Conservation (phyloP, 331 rosid genomes). For the Phaseolus coccineus region DNA sequence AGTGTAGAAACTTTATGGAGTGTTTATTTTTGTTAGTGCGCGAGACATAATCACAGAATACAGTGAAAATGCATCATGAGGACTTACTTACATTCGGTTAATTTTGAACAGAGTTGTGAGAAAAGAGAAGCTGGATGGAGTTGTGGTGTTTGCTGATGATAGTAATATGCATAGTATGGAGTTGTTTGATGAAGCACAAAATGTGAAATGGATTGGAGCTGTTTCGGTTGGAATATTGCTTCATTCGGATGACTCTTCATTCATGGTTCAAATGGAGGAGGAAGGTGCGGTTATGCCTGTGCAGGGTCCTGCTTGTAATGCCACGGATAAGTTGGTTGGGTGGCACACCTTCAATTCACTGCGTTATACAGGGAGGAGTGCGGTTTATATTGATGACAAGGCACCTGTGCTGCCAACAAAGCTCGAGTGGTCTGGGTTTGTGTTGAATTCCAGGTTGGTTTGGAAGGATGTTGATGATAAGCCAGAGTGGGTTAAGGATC, state of each 20-base stretch:
- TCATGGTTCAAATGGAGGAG: constrained; percentile 50
- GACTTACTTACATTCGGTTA: constrained; percentile 27
- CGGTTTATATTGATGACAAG: constrained; percentile 79
- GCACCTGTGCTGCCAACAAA: constrained; percentile 85
- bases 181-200: constrained; percentile 88
- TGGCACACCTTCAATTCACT: constrained; percentile 94
- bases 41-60: constrained; percentile 9
- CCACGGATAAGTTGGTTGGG: constrained; percentile 79
- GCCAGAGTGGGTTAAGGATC: constrained; percentile 87
- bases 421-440: constrained; percentile 97
- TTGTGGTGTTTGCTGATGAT: constrained; percentile 95
- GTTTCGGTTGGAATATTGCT: constrained; percentile 91
- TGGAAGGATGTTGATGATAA: constrained; percentile 82
- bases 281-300: constrained; percentile 63
- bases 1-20: constrained; percentile 18
- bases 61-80: constrained; percentile 15
- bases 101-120: constrained; percentile 74
- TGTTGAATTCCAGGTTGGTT: constrained; percentile 84
- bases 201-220: constrained; percentile 91
- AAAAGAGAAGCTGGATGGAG: constrained; percentile 85
- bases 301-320: constrained; percentile 98
- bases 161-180: constrained; percentile 99
- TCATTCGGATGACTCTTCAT: constrained; percentile 63
- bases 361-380: constrained; percentile 70
- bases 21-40: constrained; percentile 6